Evolutionary conservation across 345 rosid species (phyloP).

Genomic region (Eucalyptus victrix): DNA sequence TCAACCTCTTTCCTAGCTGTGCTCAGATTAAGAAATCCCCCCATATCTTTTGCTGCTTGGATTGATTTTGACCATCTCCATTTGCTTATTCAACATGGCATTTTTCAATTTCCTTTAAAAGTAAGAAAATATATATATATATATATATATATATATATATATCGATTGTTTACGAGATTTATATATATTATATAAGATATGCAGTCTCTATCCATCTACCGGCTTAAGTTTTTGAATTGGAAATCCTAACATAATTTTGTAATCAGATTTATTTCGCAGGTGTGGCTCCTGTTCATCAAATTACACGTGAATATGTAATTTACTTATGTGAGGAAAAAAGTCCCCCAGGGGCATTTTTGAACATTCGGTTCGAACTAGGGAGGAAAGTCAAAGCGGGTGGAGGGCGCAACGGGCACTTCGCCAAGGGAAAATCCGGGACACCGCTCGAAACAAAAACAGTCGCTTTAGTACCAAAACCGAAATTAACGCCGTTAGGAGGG

Average conservation of each 20-base stretch:
- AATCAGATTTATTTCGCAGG: background rate
- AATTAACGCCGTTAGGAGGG: background rate
- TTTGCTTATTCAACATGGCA: background rate
- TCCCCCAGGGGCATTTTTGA: background rate
- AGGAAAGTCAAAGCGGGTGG: background rate
- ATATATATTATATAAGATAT: background rate
- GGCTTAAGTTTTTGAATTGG: background rate
- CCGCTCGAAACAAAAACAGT: background rate
- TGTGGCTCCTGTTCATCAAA: background rate
- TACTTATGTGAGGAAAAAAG: background rate
- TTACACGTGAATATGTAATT: background rate
- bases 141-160: accelerated
- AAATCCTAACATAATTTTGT: background rate
- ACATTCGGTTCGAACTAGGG: background rate
- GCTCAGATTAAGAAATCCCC: background rate
- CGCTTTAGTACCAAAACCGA: background rate
- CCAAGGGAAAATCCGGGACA: background rate
- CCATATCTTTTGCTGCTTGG: background rate
- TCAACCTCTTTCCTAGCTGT: background rate
- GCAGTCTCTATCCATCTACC: background rate
- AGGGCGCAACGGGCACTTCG: background rate
- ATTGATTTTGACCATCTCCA: background rate
- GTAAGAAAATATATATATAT: accelerated
- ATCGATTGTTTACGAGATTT: background rate
- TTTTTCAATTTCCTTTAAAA: background rate